These are phyloP conservation scores for Cladophialophora yegresii DNA, from an alignment of 2,329 filamentous ascomycete genomes.

Conservation along the genomic window DNA sequence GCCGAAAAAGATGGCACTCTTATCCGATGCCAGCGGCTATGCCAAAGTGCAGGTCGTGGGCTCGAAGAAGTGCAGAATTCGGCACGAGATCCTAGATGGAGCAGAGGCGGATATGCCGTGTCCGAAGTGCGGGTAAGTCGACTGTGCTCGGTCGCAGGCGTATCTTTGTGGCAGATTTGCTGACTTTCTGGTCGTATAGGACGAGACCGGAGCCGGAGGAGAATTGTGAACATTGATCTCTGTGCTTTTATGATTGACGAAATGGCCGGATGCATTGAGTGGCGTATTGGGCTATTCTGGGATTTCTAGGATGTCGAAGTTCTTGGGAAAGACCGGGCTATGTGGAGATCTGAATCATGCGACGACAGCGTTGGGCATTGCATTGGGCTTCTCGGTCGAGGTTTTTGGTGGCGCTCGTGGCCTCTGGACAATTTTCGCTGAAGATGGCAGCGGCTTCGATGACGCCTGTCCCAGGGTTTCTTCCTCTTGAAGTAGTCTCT, in stretches of 20 bases:
- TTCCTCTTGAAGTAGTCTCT: conserved; percentile 48
- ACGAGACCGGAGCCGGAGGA: conserved; percentile 19
- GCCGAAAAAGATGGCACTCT: conserved; percentile 11
- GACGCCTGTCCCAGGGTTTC: conserved; percentile 34
- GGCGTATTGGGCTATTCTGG: conserved; percentile 1
- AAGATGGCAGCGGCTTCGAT: conserved; percentile 17
- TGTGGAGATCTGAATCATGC: conserved; percentile 12
- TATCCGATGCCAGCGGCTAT: not conserved
- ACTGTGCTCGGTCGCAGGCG: not conserved
- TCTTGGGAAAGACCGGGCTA: not conserved
- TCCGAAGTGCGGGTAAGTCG: conserved; percentile 35
- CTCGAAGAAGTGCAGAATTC: conserved; percentile 32
- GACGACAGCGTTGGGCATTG: conserved; percentile 9
- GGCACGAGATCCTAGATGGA: conserved; percentile 35
- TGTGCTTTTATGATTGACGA: not conserved
- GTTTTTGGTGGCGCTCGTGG: conserved; percentile 9
- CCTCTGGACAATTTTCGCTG: conserved; percentile 10
- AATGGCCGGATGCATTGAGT: not conserved
- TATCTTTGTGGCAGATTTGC: not conserved
- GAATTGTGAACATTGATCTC: conserved; percentile 27
- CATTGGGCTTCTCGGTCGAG: conserved; percentile 2
- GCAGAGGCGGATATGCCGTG: conserved; percentile 34
- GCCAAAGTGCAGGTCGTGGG: conserved; percentile 7
- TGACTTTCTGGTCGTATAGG: conserved; percentile 17
- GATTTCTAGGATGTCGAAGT: not conserved